These are phyloP conservation scores for Bathelium albidoporum DNA, from an alignment of 495 filamentous ascomycete species.

Conservation along the genomic window DNA sequence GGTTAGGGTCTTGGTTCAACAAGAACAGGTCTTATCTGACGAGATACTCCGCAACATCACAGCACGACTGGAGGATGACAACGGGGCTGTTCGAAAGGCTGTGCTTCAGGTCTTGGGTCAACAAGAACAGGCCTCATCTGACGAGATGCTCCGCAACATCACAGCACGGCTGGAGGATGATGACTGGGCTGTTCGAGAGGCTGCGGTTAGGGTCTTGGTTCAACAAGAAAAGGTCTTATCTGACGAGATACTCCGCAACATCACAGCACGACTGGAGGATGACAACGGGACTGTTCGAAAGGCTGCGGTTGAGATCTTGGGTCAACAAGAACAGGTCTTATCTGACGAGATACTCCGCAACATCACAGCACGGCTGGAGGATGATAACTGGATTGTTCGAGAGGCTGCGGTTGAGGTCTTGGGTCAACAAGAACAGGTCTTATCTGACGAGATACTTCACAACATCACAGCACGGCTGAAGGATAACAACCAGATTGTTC, in stretches of 20 bases:
- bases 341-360: neutral
- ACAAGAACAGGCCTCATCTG: too few relatives aligned
- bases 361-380: neutral
- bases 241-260: neutral
- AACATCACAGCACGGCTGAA: neutral
- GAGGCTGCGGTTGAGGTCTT: neutral
- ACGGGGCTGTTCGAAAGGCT: too few relatives aligned
- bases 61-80: too few relatives aligned
- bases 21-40: too few relatives aligned
- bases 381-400: neutral
- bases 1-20: too few relatives aligned
- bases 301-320: neutral
- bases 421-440: neutral
- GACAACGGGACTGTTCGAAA: neutral
- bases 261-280: neutral
- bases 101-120: too few relatives aligned
- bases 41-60: too few relatives aligned
- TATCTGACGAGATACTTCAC: neutral
- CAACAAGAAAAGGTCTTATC: neutral
- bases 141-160: neutral
- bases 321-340: neutral
- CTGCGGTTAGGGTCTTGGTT: neutral
- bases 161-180: neutral
- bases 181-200: neutral
- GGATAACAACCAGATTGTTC: neutral